Conservation (phyloP, 2,329 filamentous ascomycete species). For the Fusarium coicis region DNA sequence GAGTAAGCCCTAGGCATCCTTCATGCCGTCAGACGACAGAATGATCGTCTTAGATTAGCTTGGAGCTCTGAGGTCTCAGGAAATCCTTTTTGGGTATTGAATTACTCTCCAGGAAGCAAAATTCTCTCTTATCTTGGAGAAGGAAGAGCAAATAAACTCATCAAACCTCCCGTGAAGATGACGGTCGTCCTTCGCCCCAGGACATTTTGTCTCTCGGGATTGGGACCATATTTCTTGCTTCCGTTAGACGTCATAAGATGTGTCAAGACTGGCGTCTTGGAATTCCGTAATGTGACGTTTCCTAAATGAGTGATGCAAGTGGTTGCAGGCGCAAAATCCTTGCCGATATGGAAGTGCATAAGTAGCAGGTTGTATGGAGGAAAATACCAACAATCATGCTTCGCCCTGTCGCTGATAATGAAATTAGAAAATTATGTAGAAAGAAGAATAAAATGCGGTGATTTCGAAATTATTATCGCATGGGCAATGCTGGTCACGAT, state of each 20-base stretch:
- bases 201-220: not conserved
- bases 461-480: not conserved
- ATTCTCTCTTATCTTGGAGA: accelerated
- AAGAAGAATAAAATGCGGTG: accelerated
- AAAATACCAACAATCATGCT: no score
- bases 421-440: no score
- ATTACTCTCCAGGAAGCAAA: not conserved
- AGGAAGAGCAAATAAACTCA: not conserved
- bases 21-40: not conserved
- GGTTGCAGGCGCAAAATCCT: no score
- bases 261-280: no score
- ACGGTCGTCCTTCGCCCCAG: no score
- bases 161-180: accelerated
- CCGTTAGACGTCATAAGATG: no score
- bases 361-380: no score
- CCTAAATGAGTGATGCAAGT: no score
- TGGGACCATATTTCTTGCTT: not conserved
- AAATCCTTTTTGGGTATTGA: not conserved
- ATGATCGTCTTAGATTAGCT: accelerated
- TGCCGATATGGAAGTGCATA: no score
- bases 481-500: no score
- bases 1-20: not conserved
- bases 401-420: no score
- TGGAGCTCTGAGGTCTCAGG: accelerated
- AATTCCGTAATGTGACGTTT: no score